phyloP scores from a whole-genome alignment of 768 basidiomycete species.

The Suillus discolor region DNA sequence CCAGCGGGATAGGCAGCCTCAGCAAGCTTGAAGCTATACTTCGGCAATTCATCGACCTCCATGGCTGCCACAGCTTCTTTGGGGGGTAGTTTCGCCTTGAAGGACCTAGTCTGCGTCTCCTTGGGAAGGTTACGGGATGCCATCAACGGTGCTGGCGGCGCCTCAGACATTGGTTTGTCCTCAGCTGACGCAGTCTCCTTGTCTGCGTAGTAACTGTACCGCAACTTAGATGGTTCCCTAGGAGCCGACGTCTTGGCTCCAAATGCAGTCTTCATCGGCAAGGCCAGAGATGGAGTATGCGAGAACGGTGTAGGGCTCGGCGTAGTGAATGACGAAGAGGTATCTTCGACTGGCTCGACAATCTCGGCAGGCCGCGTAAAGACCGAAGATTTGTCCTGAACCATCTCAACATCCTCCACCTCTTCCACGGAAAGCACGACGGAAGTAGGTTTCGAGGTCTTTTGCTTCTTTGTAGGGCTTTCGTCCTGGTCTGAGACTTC shows the following conservation, averaged over 20 bases:
- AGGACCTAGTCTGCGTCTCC: constrained; percentile 4
- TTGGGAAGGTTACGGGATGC: constrained; percentile 35
- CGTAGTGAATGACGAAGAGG: constrained; percentile 19
- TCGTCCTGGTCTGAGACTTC: constrained; percentile 43
- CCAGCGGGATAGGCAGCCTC: constrained; percentile 20
- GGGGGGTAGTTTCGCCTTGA: constrained; percentile 27
- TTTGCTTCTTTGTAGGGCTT: constrained; percentile 49
- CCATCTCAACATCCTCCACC: constrained; percentile 38
- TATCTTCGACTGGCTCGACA: constrained; percentile 39
- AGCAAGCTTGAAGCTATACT: constrained; percentile 31
- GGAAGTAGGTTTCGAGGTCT: constrained; percentile 32
- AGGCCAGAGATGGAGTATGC: constrained; percentile 15
- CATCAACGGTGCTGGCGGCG: constrained; percentile 11
- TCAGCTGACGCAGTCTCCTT: constrained; percentile 35
- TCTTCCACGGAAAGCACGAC: background rate
- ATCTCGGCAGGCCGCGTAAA: constrained; percentile 39
- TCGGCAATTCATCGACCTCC: constrained; percentile 36
- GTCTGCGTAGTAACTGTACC: constrained; percentile 70
- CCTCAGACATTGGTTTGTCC: constrained; percentile 1
- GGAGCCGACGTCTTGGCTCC: constrained; percentile 58
- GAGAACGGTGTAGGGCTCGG: constrained; percentile 11
- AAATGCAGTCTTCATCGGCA: constrained; percentile 22
- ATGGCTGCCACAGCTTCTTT: constrained; percentile 32
- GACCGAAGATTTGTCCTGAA: constrained; percentile 20
- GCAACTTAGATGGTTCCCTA: constrained; percentile 78